Base-by-base conservation (phyloP, 805 yeast genomes). In the Hanseniaspora nectarophila region DNA sequence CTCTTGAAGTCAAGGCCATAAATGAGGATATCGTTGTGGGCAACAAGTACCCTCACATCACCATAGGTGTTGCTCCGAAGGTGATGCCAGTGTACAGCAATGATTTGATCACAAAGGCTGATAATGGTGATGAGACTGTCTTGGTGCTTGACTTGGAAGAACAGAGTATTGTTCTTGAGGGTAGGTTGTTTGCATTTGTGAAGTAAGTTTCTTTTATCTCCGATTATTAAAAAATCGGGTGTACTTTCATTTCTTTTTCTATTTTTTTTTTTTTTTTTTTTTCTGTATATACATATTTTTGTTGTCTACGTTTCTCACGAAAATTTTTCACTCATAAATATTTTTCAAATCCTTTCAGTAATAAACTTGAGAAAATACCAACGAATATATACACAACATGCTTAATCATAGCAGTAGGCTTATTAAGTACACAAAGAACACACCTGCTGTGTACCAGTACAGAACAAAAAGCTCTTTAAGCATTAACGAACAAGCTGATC, bases 1-100 rank as follows among this genome's bases (percentile, higher is more conserved):
- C 90, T 18, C 63, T 83, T 4, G 62, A 71, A 18, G 85, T 78
- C 1, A 68, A 69, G 2, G 54, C 59, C 1, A 40, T 32, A 40
- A 26, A 26, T 3, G 13, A 24, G 10, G 55, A 59, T 3, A 42
- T 49, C 26, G 58, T 60, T n/a, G 48, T 55, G 1, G 63, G 72
- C 8, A 76, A 78, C 54, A 62, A 66, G 49, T 63, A 64, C 54
- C 71, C 82, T 0, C 97, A 89, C 62, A 75, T 88, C 40, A 89
- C 97, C 0, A 18, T 42, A 2, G 45, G 45, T 8, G 40, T 37
- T 2, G 40, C 40, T 10, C 40, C 40, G 0, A 65, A 65, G 0
- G 69, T 74, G 3, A 68, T 64, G 48, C 80, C 92, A 0, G 62
- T 69, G 23, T 75, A 77, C 56, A 75, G 89, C 1, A 80, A 81